Percentiles rank a stretch among this genome's conserved stretches.
Evolutionary conservation across 306 rosid genomes (phyloP).

Genomic region (Rosa lucieae): DNA sequence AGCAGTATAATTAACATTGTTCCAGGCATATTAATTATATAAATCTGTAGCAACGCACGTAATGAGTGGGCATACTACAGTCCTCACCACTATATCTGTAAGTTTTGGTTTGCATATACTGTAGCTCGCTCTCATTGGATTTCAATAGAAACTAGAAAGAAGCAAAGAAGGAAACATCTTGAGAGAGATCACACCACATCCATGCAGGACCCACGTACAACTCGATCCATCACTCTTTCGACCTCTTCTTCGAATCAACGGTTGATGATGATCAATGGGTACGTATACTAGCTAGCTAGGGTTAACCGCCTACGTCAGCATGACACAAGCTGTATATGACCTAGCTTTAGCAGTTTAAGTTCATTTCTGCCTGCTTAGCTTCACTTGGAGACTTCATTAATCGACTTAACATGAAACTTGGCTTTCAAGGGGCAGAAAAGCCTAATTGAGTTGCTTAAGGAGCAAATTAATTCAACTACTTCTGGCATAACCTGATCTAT

Average conservation of each 20-base stretch:
- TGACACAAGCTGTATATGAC: constrained; percentile 2
- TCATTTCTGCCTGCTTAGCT: background rate
- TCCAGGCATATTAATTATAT: background rate
- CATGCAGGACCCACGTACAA: background rate
- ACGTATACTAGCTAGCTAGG: background rate
- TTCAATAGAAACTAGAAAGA: background rate
- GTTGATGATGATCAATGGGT: background rate
- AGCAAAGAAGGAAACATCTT: background rate
- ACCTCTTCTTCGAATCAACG: background rate
- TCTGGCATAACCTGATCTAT: background rate
- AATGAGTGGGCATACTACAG: background rate
- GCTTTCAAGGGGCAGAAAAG: background rate
- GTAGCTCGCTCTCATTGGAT: background rate
- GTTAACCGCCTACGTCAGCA: constrained; percentile 1
- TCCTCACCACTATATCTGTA: background rate
- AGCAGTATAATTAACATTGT: background rate
- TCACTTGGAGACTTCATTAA: background rate
- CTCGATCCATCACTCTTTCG: background rate
- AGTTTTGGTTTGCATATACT: background rate
- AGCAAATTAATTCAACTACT: background rate
- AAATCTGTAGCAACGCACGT: background rate
- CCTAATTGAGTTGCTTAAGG: background rate
- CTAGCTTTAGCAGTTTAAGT: background rate
- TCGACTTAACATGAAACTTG: background rate
- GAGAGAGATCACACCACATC: background rate